These are phyloP conservation scores for Globisporangium radiosum DNA, from an alignment of 352 stramenopile species.

Conservation along the genomic window DNA sequence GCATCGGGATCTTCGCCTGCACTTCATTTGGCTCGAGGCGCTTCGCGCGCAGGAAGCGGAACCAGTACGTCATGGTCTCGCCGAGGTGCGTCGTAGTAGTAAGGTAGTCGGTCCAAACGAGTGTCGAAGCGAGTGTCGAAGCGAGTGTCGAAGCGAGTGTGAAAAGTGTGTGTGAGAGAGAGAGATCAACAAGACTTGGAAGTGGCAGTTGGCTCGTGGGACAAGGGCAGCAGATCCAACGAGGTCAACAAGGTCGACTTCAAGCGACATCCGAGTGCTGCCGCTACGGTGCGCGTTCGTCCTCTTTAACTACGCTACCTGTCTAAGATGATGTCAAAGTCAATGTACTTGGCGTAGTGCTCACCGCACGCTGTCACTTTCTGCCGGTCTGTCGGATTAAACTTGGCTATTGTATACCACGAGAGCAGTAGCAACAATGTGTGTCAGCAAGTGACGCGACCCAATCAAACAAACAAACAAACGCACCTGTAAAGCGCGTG, in stretches of 20 bases:
- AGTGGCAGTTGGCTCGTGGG: too few relatives aligned
- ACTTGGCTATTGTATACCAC: slow-evolving; percentile 51
- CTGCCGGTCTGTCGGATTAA: slow-evolving; percentile 75
- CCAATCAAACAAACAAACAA: slow-evolving; percentile 6
- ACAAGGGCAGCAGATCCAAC: too few relatives aligned
- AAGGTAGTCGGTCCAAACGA: too few relatives aligned
- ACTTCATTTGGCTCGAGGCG: slow-evolving; percentile 23
- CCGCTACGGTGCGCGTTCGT: too few relatives aligned
- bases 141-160: too few relatives aligned
- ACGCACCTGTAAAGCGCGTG: slow-evolving; percentile 65
- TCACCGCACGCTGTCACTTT: slow-evolving; percentile 77
- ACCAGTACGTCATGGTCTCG: slow-evolving; percentile 8
- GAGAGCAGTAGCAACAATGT: too few relatives aligned
- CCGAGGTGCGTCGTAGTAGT: too few relatives aligned
- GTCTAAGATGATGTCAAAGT: slow-evolving; percentile 73
- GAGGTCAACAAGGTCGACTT: too few relatives aligned
- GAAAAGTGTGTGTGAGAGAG: too few relatives aligned
- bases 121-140: background rate
- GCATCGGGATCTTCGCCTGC: slow-evolving; percentile 35
- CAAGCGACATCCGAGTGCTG: too few relatives aligned
- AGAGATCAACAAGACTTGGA: too few relatives aligned
- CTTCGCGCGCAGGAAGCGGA: slow-evolving; percentile 10
- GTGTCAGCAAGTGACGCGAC: background rate
- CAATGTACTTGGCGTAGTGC: slow-evolving; percentile 80
- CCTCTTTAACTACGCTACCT: slow-evolving; percentile 13